Evolutionary conservation across 768 basidiomycete genomes (phyloP).

Genomic region (Hemileccinum rubropunctum): DNA sequence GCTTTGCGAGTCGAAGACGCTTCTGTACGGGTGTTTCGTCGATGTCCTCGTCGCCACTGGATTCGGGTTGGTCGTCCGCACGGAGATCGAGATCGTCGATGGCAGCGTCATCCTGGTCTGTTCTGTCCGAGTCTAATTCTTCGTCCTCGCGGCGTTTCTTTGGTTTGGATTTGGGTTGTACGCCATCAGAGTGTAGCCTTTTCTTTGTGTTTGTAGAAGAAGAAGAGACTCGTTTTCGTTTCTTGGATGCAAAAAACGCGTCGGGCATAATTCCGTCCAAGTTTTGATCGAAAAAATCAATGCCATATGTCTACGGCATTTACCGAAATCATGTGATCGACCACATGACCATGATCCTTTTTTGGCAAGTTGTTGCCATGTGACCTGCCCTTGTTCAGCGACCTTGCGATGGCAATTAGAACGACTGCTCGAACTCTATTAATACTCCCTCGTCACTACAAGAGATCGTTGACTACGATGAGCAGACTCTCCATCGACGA

Average conservation of each 20-base stretch:
- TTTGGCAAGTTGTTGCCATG: conserved; percentile 1
- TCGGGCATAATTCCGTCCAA: conserved; percentile 59
- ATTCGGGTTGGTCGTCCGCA: conserved; percentile 50
- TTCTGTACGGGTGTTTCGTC: conserved; percentile 94
- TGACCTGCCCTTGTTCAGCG: background rate
- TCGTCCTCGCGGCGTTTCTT: conserved; percentile 45
- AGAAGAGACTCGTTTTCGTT: conserved; percentile 49
- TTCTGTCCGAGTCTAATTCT: conserved; percentile 64
- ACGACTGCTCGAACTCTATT: background rate
- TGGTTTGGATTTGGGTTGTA: conserved; percentile 14
- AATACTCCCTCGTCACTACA: background rate
- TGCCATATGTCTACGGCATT: background rate
- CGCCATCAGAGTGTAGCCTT: conserved; percentile 31
- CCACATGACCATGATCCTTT: background rate
- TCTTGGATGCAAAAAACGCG: conserved; percentile 73
- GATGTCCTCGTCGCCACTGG: conserved; percentile 80
- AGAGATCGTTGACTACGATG: conserved; percentile 35
- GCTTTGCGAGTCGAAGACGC: conserved; percentile 81
- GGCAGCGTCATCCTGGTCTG: conserved; percentile 47
- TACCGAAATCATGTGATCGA: conserved; percentile 15
- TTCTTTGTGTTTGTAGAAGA: conserved; percentile 27
- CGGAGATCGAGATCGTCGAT: conserved; percentile 79
- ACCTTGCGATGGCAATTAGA: conserved; percentile 10
- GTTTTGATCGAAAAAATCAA: conserved; percentile 22
- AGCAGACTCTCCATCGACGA: conserved; percentile 60